These are phyloP conservation scores for Lodderomyces margitis DNA, from an alignment of 1,139 yeast genomes.

Conservation along the genomic window DNA sequence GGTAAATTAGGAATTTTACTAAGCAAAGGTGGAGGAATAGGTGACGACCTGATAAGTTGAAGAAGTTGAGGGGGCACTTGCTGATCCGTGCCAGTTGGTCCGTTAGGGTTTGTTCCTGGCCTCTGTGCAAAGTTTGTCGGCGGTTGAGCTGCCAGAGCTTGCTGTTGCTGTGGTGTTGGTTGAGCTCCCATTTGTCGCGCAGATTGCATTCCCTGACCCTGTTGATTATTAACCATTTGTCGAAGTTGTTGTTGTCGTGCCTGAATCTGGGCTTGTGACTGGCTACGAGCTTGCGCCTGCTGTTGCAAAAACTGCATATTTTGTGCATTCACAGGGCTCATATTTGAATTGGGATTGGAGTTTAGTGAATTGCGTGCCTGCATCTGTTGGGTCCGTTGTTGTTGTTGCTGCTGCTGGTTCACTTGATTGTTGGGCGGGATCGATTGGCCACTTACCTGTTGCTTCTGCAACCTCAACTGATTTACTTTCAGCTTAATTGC, in stretches of 20 bases:
- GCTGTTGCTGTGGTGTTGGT: slow-evolving; percentile 31
- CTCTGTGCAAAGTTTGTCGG: slow-evolving; percentile 4
- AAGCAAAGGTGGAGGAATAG: slow-evolving; percentile 74
- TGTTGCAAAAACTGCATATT: slow-evolving; percentile 38
- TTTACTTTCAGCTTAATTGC: slow-evolving; percentile 40
- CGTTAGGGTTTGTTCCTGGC: neutral
- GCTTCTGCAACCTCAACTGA: slow-evolving; percentile 28
- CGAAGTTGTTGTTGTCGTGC: slow-evolving; percentile 15
- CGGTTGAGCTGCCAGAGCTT: slow-evolving; percentile 5
- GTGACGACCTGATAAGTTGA: slow-evolving; percentile 46
- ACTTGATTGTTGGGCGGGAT: slow-evolving; percentile 5
- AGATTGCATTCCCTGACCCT: slow-evolving; percentile 30
- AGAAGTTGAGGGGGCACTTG: slow-evolving; percentile 20
- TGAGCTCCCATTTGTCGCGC: slow-evolving; percentile 19
- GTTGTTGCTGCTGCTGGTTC: slow-evolving; percentile 11
- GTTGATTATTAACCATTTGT: slow-evolving; percentile 16
- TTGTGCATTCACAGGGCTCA: slow-evolving; percentile 14
- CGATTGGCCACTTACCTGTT: slow-evolving; percentile 9
- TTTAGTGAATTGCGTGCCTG: slow-evolving; percentile 4
- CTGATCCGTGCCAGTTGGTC: slow-evolving; percentile 3
- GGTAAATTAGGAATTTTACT: slow-evolving; percentile 77
- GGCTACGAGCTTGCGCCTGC: slow-evolving; percentile 52
- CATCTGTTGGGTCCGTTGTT: slow-evolving; percentile 11
- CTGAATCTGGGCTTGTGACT: slow-evolving; percentile 31
- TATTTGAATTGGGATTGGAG: neutral